phyloP scores from a whole-genome alignment of 176 grass and related monocot genomes.

The Avena sativa region DNA sequence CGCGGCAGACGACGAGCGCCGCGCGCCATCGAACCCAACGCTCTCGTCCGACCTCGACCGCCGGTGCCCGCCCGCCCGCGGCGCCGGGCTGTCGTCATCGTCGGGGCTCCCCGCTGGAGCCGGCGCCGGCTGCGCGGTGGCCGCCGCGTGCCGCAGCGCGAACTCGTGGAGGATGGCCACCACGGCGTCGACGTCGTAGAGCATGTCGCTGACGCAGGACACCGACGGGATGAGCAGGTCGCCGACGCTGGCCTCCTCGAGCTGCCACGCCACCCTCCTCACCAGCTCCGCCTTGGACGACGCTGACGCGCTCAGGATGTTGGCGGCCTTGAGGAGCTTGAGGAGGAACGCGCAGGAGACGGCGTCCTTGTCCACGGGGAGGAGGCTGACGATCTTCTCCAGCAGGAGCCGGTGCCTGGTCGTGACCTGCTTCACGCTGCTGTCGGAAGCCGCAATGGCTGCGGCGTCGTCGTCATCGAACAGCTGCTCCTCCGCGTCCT shows the following conservation, averaged over 20 bases:
- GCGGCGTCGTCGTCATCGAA: slow-evolving; percentile 26
- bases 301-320: slow-evolving; percentile 63
- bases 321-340: slow-evolving; percentile 81
- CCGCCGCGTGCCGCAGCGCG: slow-evolving; percentile 60
- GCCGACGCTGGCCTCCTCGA: slow-evolving; percentile 70
- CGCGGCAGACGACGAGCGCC: slow-evolving; percentile 68
- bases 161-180: slow-evolving; percentile 78
- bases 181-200: slow-evolving; percentile 76
- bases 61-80: slow-evolving; percentile 51
- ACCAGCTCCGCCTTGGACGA: slow-evolving; percentile 70
- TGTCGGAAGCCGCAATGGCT: not conserved
- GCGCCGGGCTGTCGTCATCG: slow-evolving; percentile 51
- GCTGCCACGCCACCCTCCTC: slow-evolving; percentile 63
- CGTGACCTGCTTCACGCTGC: slow-evolving; percentile 48
- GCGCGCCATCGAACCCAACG: slow-evolving; percentile 76
- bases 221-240: slow-evolving; percentile 80
- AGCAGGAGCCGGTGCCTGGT: slow-evolving; percentile 66
- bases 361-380: slow-evolving; percentile 68
- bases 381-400: slow-evolving; percentile 86
- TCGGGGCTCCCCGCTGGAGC: slow-evolving; percentile 47
- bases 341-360: slow-evolving; percentile 84
- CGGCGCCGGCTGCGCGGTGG: not conserved
- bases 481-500: slow-evolving; percentile 46
- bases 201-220: slow-evolving; percentile 51
- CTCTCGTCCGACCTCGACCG: slow-evolving; percentile 82